These are phyloP conservation scores for Sclerotinia trifoliorum DNA, from an alignment of 2,329 filamentous ascomycete species.

Conservation along the genomic window DNA sequence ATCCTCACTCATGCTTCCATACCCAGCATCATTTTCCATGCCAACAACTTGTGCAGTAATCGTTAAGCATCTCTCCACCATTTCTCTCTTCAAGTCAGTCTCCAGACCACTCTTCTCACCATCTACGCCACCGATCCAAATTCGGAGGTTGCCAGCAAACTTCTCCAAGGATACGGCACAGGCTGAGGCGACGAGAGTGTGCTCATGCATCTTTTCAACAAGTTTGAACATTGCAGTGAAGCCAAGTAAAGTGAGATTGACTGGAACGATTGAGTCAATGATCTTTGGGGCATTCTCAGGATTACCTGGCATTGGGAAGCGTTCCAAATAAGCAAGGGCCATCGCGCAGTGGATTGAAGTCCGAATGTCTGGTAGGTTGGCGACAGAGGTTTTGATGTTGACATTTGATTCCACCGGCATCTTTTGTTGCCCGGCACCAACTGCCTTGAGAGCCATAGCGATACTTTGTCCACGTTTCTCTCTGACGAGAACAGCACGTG, in stretches of 20 bases:
- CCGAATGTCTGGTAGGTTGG: constrained; percentile 52
- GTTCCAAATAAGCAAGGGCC: constrained; percentile 58
- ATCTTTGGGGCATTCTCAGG: constrained; percentile 48
- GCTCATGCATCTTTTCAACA: constrained; percentile 52
- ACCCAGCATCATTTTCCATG: constrained; percentile 61
- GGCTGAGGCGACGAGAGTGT: constrained; percentile 48
- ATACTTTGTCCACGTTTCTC: constrained; percentile 57
- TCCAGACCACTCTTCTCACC: constrained; percentile 54
- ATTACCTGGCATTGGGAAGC: constrained; percentile 44
- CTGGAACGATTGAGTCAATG: constrained; percentile 51
- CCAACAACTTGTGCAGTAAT: constrained; percentile 58
- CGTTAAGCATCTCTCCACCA: constrained; percentile 55
- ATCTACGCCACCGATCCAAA: constrained; percentile 58
- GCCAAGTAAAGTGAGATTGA: constrained; percentile 50
- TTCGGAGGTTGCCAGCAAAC: constrained; percentile 56
- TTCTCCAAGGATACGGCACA: constrained; percentile 53
- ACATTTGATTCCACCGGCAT: constrained; percentile 44
- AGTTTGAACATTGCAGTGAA: constrained; percentile 59
- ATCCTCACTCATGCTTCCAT: constrained; percentile 55
- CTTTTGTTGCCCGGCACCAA: constrained; percentile 44
- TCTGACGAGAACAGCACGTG: constrained; percentile 56
- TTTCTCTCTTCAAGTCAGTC: constrained; percentile 50
- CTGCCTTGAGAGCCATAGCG: constrained; percentile 53
- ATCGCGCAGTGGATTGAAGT: constrained; percentile 60
- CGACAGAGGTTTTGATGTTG: constrained; percentile 46